These are phyloP conservation scores for Ogataea allantospora DNA, from an alignment of 805 yeast genomes.

Conservation along the genomic window DNA sequence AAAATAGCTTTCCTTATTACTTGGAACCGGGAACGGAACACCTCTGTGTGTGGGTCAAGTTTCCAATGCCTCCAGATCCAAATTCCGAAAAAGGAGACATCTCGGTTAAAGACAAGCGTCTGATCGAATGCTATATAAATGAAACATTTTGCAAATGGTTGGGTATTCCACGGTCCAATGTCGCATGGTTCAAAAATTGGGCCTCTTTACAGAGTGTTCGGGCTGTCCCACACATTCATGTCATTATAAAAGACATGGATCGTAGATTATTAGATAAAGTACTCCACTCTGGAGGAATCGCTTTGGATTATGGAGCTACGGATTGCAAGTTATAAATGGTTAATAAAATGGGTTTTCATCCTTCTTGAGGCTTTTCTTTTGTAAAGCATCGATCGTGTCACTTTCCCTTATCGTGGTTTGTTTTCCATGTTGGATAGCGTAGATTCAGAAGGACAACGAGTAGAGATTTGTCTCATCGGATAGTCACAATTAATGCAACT, in stretches of 20 bases:
- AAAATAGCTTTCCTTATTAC: conserved; percentile 68
- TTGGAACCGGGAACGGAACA: conserved; percentile 53
- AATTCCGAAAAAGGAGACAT: conserved; percentile 51
- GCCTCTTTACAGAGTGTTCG: conserved; percentile 65
- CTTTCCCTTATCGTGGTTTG: conserved; percentile 22
- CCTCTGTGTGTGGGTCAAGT: conserved; percentile 66
- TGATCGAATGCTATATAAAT: conserved; percentile 45
- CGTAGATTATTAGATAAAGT: conserved; percentile 24
- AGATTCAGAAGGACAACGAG: conserved; percentile 29
- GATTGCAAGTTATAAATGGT: conserved; percentile 13
- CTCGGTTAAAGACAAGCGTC: conserved; percentile 37
- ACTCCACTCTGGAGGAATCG: conserved; percentile 24
- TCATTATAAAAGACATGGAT: conserved; percentile 46
- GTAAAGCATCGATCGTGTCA: conserved; percentile 26
- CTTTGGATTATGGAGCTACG: conserved; percentile 11
- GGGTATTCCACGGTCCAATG: conserved; percentile 38
- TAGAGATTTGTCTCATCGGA: conserved; percentile 29
- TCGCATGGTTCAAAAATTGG: conserved; percentile 74
- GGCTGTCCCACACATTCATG: conserved; percentile 69
- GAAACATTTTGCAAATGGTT: conserved; percentile 48
- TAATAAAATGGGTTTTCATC: conserved; percentile 19
- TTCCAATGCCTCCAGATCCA: conserved; percentile 51
- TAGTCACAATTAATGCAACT: conserved; percentile 23
- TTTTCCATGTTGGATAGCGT: conserved; percentile 26
- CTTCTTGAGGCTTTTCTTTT: conserved; percentile 17